These are phyloP conservation scores for Sclerotinia spermophila DNA, from an alignment of 2,329 filamentous ascomycete genomes.

Conservation along the genomic window DNA sequence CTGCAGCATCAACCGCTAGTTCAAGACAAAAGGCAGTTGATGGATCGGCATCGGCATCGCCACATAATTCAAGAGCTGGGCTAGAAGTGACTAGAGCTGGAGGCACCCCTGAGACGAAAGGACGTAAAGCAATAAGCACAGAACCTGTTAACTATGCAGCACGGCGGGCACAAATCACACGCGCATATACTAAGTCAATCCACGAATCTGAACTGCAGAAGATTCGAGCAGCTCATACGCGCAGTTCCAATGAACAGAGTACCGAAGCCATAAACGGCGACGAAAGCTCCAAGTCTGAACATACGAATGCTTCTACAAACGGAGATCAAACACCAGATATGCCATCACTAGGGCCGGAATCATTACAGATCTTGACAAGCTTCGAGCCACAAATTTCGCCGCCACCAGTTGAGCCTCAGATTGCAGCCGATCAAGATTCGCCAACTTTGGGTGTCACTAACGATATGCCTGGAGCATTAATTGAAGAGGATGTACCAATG, in stretches of 20 bases:
- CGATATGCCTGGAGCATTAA: slow-evolving; percentile 59
- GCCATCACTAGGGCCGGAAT: slow-evolving; percentile 16
- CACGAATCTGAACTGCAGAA: slow-evolving; percentile 62
- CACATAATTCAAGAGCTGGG: slow-evolving; percentile 29
- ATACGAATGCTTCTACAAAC: neutral
- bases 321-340: slow-evolving; percentile 15
- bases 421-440: slow-evolving; percentile 48
- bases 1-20: slow-evolving; percentile 66
- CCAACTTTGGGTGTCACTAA: slow-evolving; percentile 55
- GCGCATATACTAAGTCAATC: slow-evolving; percentile 82
- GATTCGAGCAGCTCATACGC: slow-evolving; percentile 44
- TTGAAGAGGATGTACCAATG: slow-evolving; percentile 48
- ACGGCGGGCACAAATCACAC: slow-evolving; percentile 74
- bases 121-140: slow-evolving; percentile 52
- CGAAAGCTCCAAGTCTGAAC: neutral
- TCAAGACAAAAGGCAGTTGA: slow-evolving; percentile 65
- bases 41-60: slow-evolving; percentile 26
- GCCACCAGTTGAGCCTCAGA: slow-evolving; percentile 9
- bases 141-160: slow-evolving; percentile 83
- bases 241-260: slow-evolving; percentile 29
- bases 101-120: slow-evolving; percentile 37
- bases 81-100: slow-evolving; percentile 33
- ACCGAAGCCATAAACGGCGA: neutral
- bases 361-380: slow-evolving; percentile 32
- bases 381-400: slow-evolving; percentile 21